Evolutionary conservation across 768 basidiomycete species (phyloP), one percentile per base, ranked within the genome.

Genomic region (Peribolospora kevripleyi): DNA sequence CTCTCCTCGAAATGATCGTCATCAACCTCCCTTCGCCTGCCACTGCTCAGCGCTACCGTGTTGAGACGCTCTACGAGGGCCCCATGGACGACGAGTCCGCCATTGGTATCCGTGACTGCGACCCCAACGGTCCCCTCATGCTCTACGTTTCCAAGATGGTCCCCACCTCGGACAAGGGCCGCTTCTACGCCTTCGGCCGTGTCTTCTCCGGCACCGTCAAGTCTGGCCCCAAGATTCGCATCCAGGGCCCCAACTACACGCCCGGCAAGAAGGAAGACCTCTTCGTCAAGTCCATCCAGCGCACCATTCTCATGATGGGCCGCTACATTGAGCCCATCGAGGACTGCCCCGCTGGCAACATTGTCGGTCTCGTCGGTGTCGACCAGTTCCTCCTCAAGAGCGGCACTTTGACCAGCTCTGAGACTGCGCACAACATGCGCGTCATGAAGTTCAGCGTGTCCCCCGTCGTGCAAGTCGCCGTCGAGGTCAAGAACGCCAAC

Each of bases 91-190:
- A 98, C 67, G 93, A 98, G 71, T 93, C 86, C 57, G 93, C 93
- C 62, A 86, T 97, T 62, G 85, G 79, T 73, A 90, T 98, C 74
- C 81, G 93, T 53, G 90, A 97, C 69, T 98, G 93, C 68, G 85
- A 97, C 72, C 82, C 93, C 68, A 81, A 80, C 48, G 93, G 80
- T 53, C 93, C 93, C 60, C 82, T 98, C 59, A 88, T 97, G 66
- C 78, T 91, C 60, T 98, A 98, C 72, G 75, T 98, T 72, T 97
- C 93, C 62, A 97, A 97, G 80, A 97, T 98, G 93, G 93, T 97
- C 64, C 93, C 93, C 59, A 95, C 93, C 46, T 93, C 93, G 62
- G 93, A 98, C 71, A 97, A 97, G 73, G 93, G 93, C 65, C 88
- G 93, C 58, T 98, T 97, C 83, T 97, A 97, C 71, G 93, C 93